A percentile compares a stretch with the other conserved stretches of the same genome.
These are phyloP conservation scores for Bipolaris gigantea DNA, from an alignment of 2,329 filamentous ascomycete species.

Conservation along the genomic window DNA sequence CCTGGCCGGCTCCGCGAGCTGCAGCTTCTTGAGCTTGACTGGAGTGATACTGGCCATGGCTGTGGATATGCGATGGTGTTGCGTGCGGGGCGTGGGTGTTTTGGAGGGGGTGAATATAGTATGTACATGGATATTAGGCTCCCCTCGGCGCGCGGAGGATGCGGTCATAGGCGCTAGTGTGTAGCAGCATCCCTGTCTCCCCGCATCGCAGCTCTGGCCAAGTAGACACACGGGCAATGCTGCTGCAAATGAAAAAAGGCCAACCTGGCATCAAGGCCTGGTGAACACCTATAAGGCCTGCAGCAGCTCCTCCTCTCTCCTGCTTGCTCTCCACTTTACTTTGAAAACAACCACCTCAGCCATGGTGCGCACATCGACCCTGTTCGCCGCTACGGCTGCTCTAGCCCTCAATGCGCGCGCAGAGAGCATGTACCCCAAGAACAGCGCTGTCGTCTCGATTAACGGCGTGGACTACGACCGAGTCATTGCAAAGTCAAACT, in stretches of 20 bases:
- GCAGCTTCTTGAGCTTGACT: slow-evolving; percentile 72
- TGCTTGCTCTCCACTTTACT: slow-evolving; percentile 9
- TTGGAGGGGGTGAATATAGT: not conserved
- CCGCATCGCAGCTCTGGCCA: slow-evolving; percentile 15
- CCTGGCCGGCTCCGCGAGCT: slow-evolving; percentile 80
- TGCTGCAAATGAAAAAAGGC: slow-evolving; percentile 12
- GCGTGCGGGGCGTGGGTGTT: not conserved
- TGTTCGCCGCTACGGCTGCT: slow-evolving; percentile 60
- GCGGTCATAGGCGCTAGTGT: slow-evolving; percentile 14
- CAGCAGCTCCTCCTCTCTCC: slow-evolving; percentile 8
- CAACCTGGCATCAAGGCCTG: slow-evolving; percentile 20
- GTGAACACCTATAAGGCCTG: slow-evolving; percentile 15
- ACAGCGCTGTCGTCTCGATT: slow-evolving; percentile 83
- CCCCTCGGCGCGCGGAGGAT: not conserved
- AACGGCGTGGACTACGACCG: slow-evolving; percentile 77
- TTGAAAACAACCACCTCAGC: slow-evolving; percentile 9
- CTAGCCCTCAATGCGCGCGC: slow-evolving; percentile 68
- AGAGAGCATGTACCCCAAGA: slow-evolving; percentile 80
- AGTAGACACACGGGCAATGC: slow-evolving; percentile 3
- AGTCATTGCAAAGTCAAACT: slow-evolving; percentile 83
- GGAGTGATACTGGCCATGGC: slow-evolving; percentile 74
- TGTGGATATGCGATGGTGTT: not conserved
- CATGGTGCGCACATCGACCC: slow-evolving; percentile 43
- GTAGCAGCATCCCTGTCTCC: slow-evolving; percentile 10
- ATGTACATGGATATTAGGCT: slow-evolving; percentile 2